Percentiles rank a stretch among this genome's conserved stretches.
Conservation (phyloP, 495 filamentous ascomycete genomes). For the Collariella sp. region DNA sequence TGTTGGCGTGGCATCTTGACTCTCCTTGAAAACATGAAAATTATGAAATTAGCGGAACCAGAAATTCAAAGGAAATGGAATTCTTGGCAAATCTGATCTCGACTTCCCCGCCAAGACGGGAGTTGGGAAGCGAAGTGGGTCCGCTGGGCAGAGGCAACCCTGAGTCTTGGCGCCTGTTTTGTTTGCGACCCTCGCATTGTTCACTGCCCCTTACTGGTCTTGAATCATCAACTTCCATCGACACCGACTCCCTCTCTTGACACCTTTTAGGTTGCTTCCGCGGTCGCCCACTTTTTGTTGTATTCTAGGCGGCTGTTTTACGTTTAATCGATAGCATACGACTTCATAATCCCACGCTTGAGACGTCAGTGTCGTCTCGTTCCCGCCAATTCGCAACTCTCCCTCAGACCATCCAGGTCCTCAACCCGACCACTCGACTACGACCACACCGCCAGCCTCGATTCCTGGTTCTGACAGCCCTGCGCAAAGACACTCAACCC, state of each 20-base stretch:
- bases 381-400: no score
- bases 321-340: constrained; percentile 5
- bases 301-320: neutral
- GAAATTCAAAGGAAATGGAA: neutral
- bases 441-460: neutral
- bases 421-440: neutral
- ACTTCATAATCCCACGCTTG: neutral
- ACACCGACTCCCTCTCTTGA: neutral
- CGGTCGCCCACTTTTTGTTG: neutral
- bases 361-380: constrained; percentile 14
- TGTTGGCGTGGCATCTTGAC: no score
- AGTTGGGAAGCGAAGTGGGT: neutral
- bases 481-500: neutral
- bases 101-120: neutral
- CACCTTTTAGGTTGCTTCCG: neutral
- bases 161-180: neutral
- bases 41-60: no score
- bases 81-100: neutral
- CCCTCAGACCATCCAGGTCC: no score
- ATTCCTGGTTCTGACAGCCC: neutral
- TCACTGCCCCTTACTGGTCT: neutral
- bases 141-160: neutral
- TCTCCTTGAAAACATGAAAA: no score
- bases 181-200: neutral
- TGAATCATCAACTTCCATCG: neutral